Conservation (phyloP, 371 early-diverging fungal genomes). For the Syncephalastrum racemosum region DNA sequence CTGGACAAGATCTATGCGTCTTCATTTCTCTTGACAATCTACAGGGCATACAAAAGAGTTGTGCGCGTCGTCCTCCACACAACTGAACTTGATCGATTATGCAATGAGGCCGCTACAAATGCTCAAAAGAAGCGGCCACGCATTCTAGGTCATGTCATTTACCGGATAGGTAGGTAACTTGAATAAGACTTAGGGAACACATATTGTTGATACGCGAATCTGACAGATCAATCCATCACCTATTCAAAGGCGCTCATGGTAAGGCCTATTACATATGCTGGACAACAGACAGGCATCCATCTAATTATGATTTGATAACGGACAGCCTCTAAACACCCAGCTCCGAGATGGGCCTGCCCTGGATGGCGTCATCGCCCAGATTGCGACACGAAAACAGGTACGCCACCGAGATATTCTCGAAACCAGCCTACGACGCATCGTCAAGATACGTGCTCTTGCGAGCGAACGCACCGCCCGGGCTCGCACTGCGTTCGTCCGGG, state of each 20-base stretch:
- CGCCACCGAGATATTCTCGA: constrained; percentile 43
- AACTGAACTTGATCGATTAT: constrained; percentile 67
- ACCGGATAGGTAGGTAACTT: constrained; percentile 17
- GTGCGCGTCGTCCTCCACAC: constrained; percentile 49
- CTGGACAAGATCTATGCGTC: constrained; percentile 56
- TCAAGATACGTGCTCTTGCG: constrained; percentile 31
- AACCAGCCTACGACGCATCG: constrained; percentile 65
- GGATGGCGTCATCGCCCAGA: constrained; percentile 32
- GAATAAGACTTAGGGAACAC: neutral
- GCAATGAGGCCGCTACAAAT: constrained; percentile 31
- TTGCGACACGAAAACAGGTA: constrained; percentile 56
- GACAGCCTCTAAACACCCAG: constrained; percentile 22
- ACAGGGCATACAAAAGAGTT: constrained; percentile 55
- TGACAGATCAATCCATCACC: constrained; percentile 49
- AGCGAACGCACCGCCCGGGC: neutral
- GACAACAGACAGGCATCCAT: neutral
- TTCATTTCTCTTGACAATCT: constrained; percentile 45
- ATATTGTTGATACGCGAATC: neutral
- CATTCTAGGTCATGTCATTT: constrained; percentile 13
- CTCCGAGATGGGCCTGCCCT: constrained; percentile 54
- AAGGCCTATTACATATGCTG: neutral
- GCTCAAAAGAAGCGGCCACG: neutral
- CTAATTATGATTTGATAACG: neutral
- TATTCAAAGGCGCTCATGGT: constrained; percentile 55
- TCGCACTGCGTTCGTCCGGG: constrained; percentile 5